Conservation (phyloP, 305 asterid genomes). For the Rubia tinctorum region DNA sequence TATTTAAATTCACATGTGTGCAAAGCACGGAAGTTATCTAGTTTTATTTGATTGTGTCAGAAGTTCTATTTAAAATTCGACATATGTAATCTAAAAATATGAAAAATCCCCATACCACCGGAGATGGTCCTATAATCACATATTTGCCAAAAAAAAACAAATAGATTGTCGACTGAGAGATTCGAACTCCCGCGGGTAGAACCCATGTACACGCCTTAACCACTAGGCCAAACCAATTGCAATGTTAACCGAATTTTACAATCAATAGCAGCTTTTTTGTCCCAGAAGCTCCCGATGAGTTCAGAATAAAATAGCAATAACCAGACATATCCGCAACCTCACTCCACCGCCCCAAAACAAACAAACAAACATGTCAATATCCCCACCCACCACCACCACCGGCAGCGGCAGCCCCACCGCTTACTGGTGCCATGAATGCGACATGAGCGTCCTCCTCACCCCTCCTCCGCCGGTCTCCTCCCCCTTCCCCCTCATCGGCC, state of each 20-base stretch:
- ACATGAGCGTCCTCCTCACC: conserved; percentile 77
- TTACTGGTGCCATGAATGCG: conserved; percentile 84
- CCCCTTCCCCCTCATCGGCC: conserved; percentile 66
- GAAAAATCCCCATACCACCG: too few relatives aligned
- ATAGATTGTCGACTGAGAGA: conserved; percentile 94
- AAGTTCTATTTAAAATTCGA: too few relatives aligned
- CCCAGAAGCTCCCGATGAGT: neutral
- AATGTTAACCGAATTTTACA: neutral
- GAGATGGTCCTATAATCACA: too few relatives aligned
- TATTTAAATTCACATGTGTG: too few relatives aligned
- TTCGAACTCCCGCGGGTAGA: conserved; percentile 99
- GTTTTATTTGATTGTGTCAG: too few relatives aligned
- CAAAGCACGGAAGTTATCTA: too few relatives aligned
- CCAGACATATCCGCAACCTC: neutral
- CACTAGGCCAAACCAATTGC: conserved; percentile 15
- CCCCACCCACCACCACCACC: too few relatives aligned
- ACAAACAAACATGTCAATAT: conserved; percentile 20
- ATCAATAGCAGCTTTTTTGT: neutral
- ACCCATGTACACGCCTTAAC: conserved; percentile 97
- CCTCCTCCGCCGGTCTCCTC: conserved; percentile 29
- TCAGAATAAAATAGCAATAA: neutral
- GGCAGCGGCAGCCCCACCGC: conserved; percentile 16
- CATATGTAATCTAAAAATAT: too few relatives aligned
- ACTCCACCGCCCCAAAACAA: neutral
- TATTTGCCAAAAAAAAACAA: too few relatives aligned